A percentile compares a stretch with the other conserved stretches of the same genome.
phyloP scores from a whole-genome alignment of 805 yeast genomes.

The Aciculoconidium aculeatum region DNA sequence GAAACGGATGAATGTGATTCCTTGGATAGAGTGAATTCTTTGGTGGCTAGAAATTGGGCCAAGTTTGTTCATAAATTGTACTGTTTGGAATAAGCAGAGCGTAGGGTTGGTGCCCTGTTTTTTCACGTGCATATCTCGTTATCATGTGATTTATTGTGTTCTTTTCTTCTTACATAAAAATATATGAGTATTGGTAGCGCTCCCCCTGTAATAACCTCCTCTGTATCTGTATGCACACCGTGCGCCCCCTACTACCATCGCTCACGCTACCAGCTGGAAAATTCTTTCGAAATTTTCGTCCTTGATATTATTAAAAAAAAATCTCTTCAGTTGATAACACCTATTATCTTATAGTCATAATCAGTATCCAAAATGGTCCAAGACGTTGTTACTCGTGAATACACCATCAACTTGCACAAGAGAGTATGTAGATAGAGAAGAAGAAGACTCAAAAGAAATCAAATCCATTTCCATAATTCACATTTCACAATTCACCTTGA shows the following conservation, averaged over 20 bases:
- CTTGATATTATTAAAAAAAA: conserved; percentile 13
- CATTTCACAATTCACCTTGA: conserved; percentile 1
- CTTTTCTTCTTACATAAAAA: too few relatives aligned
- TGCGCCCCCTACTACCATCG: not conserved
- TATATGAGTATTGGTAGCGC: too few relatives aligned
- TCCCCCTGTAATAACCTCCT: too few relatives aligned
- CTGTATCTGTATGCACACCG: conserved; percentile 2
- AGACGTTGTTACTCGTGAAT: conserved; percentile 99
- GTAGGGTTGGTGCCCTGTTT: too few relatives aligned
- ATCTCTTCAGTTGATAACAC: conserved; percentile 4
- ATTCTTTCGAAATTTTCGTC: conserved; percentile 3
- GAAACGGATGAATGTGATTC: not conserved
- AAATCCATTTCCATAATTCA: not conserved
- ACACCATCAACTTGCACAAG: conserved; percentile 99
- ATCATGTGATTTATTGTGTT: too few relatives aligned
- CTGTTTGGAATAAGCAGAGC: conserved; percentile 29
- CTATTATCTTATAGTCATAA: conserved; percentile 9
- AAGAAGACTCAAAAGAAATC: not conserved
- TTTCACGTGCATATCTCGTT: too few relatives aligned
- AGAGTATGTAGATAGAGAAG: conserved; percentile 61
- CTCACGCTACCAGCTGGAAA: conserved; percentile 4
- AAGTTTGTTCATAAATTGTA: conserved; percentile 26
- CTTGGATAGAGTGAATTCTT: conserved; percentile 11
- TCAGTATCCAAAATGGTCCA: conserved; percentile 60
- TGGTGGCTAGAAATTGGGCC: conserved; percentile 20